These are phyloP conservation scores for Clarkia xantiana DNA, from an alignment of 345 rosid genomes.

Conservation along the genomic window DNA sequence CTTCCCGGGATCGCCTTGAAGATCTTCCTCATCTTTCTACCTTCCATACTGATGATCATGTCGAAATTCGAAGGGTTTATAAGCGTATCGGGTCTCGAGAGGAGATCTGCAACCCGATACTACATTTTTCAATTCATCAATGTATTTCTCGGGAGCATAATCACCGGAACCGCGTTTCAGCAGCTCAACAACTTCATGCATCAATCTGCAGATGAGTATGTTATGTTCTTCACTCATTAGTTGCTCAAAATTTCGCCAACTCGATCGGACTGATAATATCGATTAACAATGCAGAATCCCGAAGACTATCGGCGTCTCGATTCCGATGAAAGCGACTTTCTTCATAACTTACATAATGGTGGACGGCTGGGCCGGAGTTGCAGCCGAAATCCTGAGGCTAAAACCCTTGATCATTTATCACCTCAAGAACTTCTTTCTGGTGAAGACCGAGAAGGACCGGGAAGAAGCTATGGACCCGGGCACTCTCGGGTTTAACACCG, in stretches of 20 bases:
- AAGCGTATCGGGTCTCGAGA: conserved; percentile 55
- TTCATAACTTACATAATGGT: conserved; percentile 93
- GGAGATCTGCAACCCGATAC: conserved; percentile 70
- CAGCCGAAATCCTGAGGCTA: conserved; percentile 77
- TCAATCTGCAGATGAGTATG: conserved; percentile 87
- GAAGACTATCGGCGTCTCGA: conserved; percentile 68
- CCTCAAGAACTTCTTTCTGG: conserved; percentile 64
- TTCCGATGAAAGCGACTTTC: conserved; percentile 97
- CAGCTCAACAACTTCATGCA: conserved; percentile 67
- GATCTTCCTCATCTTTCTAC: conserved; percentile 74
- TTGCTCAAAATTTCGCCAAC: neutral
- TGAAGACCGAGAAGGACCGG: conserved; percentile 85
- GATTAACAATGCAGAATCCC: conserved; percentile 50
- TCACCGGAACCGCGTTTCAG: conserved; percentile 86
- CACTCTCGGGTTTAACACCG: conserved; percentile 72
- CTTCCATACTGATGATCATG: conserved; percentile 77
- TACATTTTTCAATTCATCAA: conserved; percentile 76
- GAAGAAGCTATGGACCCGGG: conserved; percentile 99
- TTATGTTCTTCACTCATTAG: conserved; percentile 23
- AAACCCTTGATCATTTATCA: conserved; percentile 72
- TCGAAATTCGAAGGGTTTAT: conserved; percentile 91
- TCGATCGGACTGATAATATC: neutral
- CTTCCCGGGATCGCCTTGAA: conserved; percentile 95
- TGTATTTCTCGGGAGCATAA: conserved; percentile 91
- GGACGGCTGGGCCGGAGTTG: conserved; percentile 98